Percentiles rank a stretch among this genome's conserved stretches.
These are phyloP conservation scores for Kluyveromyces dobzhanskii DNA, from an alignment of 805 yeast genomes.

Conservation along the genomic window DNA sequence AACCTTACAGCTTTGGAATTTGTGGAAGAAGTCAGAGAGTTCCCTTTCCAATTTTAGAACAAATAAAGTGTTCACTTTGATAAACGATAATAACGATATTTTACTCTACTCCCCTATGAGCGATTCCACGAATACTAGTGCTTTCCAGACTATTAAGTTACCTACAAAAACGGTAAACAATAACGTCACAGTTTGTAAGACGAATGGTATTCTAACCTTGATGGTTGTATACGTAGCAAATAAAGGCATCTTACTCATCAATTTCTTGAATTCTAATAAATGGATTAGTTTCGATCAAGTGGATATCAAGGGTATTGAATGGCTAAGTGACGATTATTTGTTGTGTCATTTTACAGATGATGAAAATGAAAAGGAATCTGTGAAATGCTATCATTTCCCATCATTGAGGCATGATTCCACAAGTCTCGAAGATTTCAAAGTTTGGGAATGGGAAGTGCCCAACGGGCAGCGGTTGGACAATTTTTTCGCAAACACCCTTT, in stretches of 20 bases:
- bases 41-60: constrained; percentile 17
- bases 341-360: constrained; percentile 19
- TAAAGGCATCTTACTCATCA: constrained; percentile 24
- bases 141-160: constrained; percentile 20
- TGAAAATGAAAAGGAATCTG: constrained; percentile 9
- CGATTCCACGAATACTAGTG: constrained; percentile 15
- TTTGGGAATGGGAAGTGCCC: constrained; percentile 24
- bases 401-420: constrained; percentile 11
- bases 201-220: constrained; percentile 19
- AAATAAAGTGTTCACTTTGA: constrained; percentile 16
- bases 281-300: constrained; percentile 25
- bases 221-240: constrained; percentile 25
- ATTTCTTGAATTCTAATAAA: constrained; percentile 19
- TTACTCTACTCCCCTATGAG: constrained; percentile 21
- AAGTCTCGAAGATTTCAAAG: constrained; percentile 13
- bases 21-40: constrained; percentile 21
- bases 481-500: constrained; percentile 19
- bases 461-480: constrained; percentile 7
- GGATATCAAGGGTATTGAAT: constrained; percentile 21
- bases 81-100: constrained; percentile 22
- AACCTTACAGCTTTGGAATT: constrained; percentile 18
- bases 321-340: constrained; percentile 27
- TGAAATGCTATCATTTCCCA: constrained; percentile 23
- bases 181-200: constrained; percentile 15
- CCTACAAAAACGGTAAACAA: constrained; percentile 28